Percentiles rank a stretch among this genome's conserved stretches.
phyloP scores from a whole-genome alignment of 2,329 filamentous ascomycete genomes.

The Neophaeococcomyces aloes region DNA sequence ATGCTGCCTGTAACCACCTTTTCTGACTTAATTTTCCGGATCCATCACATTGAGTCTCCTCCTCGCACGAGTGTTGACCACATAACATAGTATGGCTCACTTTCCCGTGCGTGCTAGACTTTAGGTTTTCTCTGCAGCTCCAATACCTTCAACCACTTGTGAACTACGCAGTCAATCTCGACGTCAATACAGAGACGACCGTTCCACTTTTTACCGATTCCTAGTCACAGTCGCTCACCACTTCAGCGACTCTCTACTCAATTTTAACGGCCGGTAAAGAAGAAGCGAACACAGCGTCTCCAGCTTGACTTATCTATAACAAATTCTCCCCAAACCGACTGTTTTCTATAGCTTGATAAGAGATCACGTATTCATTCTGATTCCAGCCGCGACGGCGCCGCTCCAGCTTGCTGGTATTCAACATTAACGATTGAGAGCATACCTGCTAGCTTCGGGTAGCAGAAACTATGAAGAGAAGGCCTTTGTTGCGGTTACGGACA shows the following conservation, averaged over 20 bases:
- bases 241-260: too few species aligned
- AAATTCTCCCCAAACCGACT: too few species aligned
- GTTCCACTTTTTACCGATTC: neutral
- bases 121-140: neutral
- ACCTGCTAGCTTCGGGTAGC: neutral
- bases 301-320: neutral
- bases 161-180: neutral
- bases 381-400: conserved; percentile 5
- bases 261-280: too few species aligned
- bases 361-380: neutral
- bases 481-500: conserved; percentile 1
- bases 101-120: conserved; percentile 1
- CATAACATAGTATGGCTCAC: neutral
- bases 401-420: neutral
- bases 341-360: neutral
- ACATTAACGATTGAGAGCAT: neutral
- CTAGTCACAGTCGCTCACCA: neutral
- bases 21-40: neutral
- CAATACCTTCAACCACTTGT: neutral
- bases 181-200: neutral
- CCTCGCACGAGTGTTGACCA: neutral
- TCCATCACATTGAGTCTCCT: neutral
- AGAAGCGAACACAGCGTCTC: too few species aligned
- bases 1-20: neutral
- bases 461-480: conserved; percentile 9